Evolutionary conservation across 441 rosid species (phyloP), one percentile per base, ranked within the genome.

Genomic region (Syzygium syzygioides): DNA sequence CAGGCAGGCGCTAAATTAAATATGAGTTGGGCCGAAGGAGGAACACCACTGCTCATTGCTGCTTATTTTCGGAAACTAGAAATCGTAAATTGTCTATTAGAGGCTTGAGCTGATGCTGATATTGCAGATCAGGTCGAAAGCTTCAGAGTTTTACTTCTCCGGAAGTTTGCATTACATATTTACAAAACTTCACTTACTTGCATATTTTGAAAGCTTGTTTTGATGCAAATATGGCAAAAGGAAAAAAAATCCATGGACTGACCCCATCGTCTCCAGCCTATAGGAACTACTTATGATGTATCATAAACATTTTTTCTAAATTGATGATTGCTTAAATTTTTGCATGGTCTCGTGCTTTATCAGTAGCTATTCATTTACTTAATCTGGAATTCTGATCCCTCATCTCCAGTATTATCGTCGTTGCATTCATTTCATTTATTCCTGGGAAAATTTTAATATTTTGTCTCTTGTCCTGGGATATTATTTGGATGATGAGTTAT

Each of bases 91-190:
- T 94, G 94, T 91, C 94, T 97, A 86, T 90, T 97, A 87, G 89
- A 96, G 91, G 98, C 96, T 68, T 95, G 99, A 62, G 97, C 97
- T 91, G 98, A 96, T 93, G 95, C 99, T 59, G 94, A 97, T 92
- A 89, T 87, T 86, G 87, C 86, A 52, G 99, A 97, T 66, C 98
- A 96, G 95, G 99, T 95, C 59, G 87, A 89, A 55, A 89, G 57
- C 57, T 55, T 55, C 19, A 55, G 57, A 19, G 9, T 55, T 55
- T 3, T 53, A 53, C 55, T 55, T 55, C 56, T 55, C 56, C 56
- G 2, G 18, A 45, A 53, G 55, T 53, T 53, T 55, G 56, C 56
- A 55, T 18, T 32, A 28, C 11, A 32, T 66, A 32, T 66, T 66
- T 55, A 18, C 6, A 55, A 55, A 55, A 13, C 37, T 28, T 32